Evolutionary conservation across 441 rosid species (phyloP).

Genomic region (Populus trichocarpa): DNA sequence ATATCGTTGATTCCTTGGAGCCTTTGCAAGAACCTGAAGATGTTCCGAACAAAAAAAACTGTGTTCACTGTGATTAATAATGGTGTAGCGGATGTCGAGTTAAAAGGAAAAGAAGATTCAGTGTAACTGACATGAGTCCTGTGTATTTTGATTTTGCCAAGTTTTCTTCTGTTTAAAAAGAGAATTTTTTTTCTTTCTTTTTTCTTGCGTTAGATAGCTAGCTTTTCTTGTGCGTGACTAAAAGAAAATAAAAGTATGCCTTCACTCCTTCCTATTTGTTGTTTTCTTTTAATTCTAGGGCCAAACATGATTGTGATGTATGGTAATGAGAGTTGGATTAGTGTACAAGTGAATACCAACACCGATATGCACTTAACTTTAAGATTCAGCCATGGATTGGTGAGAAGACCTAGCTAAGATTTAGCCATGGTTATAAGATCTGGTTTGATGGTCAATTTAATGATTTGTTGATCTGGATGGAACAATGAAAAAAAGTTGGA

Average conservation of each 20-base stretch:
- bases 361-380: background rate
- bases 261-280: background rate
- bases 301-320: conserved; percentile 5
- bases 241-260: background rate
- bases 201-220: background rate
- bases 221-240: background rate
- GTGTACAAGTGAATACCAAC: background rate
- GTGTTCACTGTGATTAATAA: conserved; percentile 44
- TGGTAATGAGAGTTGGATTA: background rate
- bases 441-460: too few species aligned
- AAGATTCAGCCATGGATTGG: background rate
- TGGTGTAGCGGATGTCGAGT: conserved; percentile 36
- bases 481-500: too few species aligned
- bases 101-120: conserved; percentile 26
- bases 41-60: conserved; percentile 31
- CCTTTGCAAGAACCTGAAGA: conserved; percentile 68
- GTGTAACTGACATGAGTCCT: conserved; percentile 1
- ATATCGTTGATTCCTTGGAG: conserved; percentile 90
- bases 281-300: background rate
- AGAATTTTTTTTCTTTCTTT: background rate
- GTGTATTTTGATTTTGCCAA: background rate
- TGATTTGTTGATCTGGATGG: too few species aligned
- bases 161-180: background rate
- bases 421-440: too few species aligned
- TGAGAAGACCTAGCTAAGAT: background rate